Conservation (phyloP, 192 early-diverging fungal genomes). For the Paraglomus occultum region DNA sequence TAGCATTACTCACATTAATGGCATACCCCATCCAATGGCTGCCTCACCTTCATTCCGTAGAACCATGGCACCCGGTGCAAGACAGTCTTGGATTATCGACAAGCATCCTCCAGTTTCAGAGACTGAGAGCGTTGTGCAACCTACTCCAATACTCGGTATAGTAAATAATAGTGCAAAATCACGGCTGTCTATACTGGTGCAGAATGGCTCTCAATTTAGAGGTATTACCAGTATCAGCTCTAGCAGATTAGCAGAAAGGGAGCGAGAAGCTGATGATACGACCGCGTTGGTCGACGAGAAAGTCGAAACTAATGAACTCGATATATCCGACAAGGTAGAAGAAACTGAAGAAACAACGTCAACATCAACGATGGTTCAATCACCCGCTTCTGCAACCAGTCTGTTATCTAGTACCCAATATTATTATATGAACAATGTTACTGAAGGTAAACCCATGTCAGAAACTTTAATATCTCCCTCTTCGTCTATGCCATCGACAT, state of each 20-base stretch:
- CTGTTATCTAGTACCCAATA: constrained; percentile 13
- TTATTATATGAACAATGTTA: not conserved
- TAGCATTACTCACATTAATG: too few species aligned
- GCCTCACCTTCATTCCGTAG: constrained; percentile 11
- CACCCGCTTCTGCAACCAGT: not conserved
- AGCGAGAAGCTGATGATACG: not conserved
- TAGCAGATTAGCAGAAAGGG: not conserved
- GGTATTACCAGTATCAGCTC: not conserved
- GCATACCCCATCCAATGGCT: not conserved
- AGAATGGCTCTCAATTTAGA: not conserved
- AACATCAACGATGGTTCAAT: not conserved
- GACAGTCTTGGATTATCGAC: constrained; percentile 26
- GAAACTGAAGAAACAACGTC: not conserved
- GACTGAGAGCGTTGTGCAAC: constrained; percentile 15
- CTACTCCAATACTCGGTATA: constrained; percentile 19
- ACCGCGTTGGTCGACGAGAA: not conserved
- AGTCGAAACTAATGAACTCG: not conserved
- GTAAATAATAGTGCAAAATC: constrained; percentile 16
- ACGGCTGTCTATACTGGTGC: constrained; percentile 9
- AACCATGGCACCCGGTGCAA: not conserved
- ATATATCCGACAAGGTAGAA: not conserved
- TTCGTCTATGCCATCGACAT: not conserved
- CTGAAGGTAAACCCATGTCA: constrained; percentile 8
- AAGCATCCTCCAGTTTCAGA: constrained; percentile 14
- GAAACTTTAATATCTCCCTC: constrained; percentile 10